These are phyloP conservation scores for Penicillium paneum DNA, from an alignment of 2,329 filamentous ascomycete species.

Conservation along the genomic window DNA sequence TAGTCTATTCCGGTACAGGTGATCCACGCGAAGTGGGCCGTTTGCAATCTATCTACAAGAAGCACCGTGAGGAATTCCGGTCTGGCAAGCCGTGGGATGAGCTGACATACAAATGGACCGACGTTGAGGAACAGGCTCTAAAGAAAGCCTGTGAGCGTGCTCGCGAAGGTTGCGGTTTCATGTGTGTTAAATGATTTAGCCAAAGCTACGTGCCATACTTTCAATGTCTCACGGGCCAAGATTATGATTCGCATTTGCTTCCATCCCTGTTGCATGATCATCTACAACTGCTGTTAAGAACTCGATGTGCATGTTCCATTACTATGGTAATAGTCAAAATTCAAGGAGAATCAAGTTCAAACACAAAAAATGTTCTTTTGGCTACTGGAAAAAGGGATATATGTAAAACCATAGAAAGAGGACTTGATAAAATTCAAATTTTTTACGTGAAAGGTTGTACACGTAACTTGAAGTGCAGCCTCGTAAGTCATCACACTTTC, in stretches of 20 bases:
- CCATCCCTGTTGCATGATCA: neutral
- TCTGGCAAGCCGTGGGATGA: constrained; percentile 61
- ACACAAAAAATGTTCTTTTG: neutral
- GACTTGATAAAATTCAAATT: neutral
- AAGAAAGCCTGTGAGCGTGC: constrained; percentile 56
- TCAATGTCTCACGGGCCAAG: too few relatives aligned
- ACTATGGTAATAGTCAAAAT: neutral
- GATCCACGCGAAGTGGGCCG: constrained; percentile 57
- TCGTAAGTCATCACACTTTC: neutral
- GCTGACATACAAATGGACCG: constrained; percentile 62
- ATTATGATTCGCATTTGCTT: neutral
- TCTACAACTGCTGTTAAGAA: neutral
- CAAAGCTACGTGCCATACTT: neutral
- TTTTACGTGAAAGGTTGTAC: neutral
- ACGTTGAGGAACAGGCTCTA: constrained; percentile 60
- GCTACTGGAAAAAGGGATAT: neutral
- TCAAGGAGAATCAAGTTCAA: neutral
- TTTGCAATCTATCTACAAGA: constrained; percentile 55
- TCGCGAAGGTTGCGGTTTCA: constrained; percentile 57
- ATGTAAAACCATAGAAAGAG: neutral
- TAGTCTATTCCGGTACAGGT: constrained; percentile 63
- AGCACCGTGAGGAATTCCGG: constrained; percentile 56
- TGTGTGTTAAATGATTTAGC: constrained; percentile 53
- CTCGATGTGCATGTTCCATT: neutral
- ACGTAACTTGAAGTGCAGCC: neutral